Base-by-base conservation (phyloP, 768 basidiomycete species). In the Gyrodon lividus region DNA sequence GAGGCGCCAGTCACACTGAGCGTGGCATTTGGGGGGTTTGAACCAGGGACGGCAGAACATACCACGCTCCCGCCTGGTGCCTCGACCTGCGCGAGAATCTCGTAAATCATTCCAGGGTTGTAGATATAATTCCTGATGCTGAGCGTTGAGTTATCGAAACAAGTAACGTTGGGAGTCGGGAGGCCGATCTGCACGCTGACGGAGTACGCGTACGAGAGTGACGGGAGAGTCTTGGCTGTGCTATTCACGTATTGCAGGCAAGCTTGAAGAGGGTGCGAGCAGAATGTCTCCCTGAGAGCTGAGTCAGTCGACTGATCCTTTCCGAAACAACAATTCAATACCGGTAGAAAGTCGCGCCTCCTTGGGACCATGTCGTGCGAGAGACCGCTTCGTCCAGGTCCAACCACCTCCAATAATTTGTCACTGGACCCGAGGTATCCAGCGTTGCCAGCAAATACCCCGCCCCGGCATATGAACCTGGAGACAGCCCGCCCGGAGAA, bases 401-500 rank as follows among this genome's bases (percentile, higher is more conserved):
- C 28, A 90, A 72, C 81, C 83, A 89, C 22, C 88, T 77, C 22
- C 65, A 72, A 59, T 84, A 89, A 54, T 79, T 70, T 2, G 64
- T 58, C 10, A 62, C 56, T 5, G 46, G 5, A 16, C 57, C 77
- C 2, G 70, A 73, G 7, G 60, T 55, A 53, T 79, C 64, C 22
- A 86, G 55, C 9, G 75, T 80, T 0, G 80, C 74, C 3, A 86
- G 52, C 1, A 89, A 64, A 59, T 81, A 76, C 5, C 86, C 86
- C 6, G 87, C 82, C 5, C 81, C 81, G 3, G 81, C 74, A 56
- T 84, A 88, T 3, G 87, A 87, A 20, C 87, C 87, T 88, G 42
- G 33, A 26, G 43, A 37, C n/a, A 6, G 41, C 34, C n/a, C n/a
- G 33, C 41, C 43, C 54, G 19, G 40, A 39, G 33, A 41, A 55